Base-by-base conservation (phyloP, 2,329 filamentous ascomycete species). In the Trichoderma koningiopsis region DNA sequence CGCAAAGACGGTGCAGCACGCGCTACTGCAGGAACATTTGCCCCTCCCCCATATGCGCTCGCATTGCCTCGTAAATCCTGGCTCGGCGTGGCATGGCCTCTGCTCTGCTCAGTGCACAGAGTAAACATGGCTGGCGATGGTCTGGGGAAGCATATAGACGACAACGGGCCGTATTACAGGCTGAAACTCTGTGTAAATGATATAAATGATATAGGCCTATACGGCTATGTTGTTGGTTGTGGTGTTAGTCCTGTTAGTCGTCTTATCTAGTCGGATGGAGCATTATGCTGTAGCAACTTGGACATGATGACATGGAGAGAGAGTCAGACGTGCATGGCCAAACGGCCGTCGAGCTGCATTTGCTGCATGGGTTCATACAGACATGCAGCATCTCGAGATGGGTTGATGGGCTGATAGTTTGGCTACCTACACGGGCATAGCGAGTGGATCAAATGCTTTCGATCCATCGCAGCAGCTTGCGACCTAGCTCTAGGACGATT, bases 11-110 rank as follows among this genome's bases (percentile, higher is more conserved):
- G 27, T 47, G 60, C 56, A 55, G 22, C 33, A 69, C 40, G 27
- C 68, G 61, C 68, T 69, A 69, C 68, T 69, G 68, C 68, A 69
- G 68, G 68, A 69, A 69, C 68, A 22, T 43, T 49, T 55, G 61
- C 24, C 61, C 49, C 61, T 37, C 52, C 49, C 61, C n/a, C 29
- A 49, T 49, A 24, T 43, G 40, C 8, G 40, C 40, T 43, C 40
- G 40, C n/a, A 43, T 43, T 43, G 40, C 40, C 40, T 43, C 40
- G 40, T 19, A 43, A n/a, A 43, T 10, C 37, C 33, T 35, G 33
- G 33, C 31, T 10, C 37, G 19, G 4, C 14, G 5, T 40, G 37
- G 37, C 37, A 40, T 5, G 37, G 37, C 37, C 5, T 13, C 27
- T 3, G 43, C 47, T 49, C 43, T 49, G n/a, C 47, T 49, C 47